Evolutionary conservation across 257 asterid genomes (phyloP), one percentile per base, ranked within the genome.

Genomic region (Hygrophila difformis): DNA sequence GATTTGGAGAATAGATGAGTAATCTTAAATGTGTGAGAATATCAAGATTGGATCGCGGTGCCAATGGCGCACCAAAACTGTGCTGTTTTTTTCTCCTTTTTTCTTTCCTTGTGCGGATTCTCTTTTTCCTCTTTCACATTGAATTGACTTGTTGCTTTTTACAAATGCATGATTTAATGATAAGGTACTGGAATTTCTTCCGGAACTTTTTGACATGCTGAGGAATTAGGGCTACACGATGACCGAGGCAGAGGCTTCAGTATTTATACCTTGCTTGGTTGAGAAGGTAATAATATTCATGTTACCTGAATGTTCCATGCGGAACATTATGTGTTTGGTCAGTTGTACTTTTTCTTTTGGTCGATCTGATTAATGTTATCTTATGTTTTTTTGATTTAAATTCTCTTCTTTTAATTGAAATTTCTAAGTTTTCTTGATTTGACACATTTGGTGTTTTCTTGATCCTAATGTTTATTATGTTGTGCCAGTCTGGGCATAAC

Each of bases 121-220:
- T 40, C 40, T 5, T 26, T 34, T 41, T 8, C 5, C 22, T 43
- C 42, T 40, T 38, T 53, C 26, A 34, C 24, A 5, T 5, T 33
- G 2, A 33, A 33, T 9, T 6, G 37, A 2, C 8, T 33, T 33
- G 12, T 5, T 33, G 37, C 37, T 31, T 33, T 9, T 33, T 33
- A 2, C 12, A 4, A 9, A 33, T 10, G 3, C 37, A 33, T 33
- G 12, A 33, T 5, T 39, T 45, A n/a, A n/a, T 45, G 47, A 42
- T 24, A 53, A 91, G 99, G 99, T 91, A 56, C 89, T 91, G 77
- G 99, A 91, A 63, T 91, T 87, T 72, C 94, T 91, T 69, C 91
- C 94, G 43, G 99, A 91, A 58, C 95, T 91, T 65, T 63, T 91
- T 28, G 93, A 83, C 53, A 65, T 68, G 69, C 71, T 91, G 84